Evolutionary conservation across 2,329 filamentous ascomycete species (phyloP), one percentile per base, ranked within the genome.

Genomic region (Ophiocordyceps camponoti-rufipedis): DNA sequence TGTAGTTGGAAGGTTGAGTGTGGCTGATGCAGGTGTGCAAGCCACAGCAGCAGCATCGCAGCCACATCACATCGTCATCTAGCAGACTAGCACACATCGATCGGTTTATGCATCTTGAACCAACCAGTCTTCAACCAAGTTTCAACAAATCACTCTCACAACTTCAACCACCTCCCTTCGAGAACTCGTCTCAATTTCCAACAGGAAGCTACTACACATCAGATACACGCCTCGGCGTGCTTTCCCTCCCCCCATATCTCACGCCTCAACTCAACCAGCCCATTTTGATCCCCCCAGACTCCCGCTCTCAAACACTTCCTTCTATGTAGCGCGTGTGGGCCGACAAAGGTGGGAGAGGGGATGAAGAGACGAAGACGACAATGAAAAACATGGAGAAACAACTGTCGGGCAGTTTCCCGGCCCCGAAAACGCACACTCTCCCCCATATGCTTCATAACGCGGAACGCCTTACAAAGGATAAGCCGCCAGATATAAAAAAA

Each of bases 381-480:
- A 48, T 49, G 49, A 47, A 48, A 13, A 18, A 31, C 23, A 23
- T 23, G 5, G 23, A 23, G 23, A 23, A 23, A 44, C 48, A 44
- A 8, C 16, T n/a, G 33, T 38, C 11, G 51, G 50, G 44, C 50
- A 23, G n/a, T 23, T 23, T 48, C 49, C 45, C 51, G 41, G 48
- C 53, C 44, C 48, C 52, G 54, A 23, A 23, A 23, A 23, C 23
- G 23, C 23, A 29, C 47, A 53, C 48, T 48, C 50, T 41, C 51
- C 23, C n/a, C 44, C 38, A 44, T 14, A 49, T 50, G 49, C 48
- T 51, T 48, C 48, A 23, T 31, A 46, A 51, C 55, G 51, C 52
- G 54, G 50, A 61, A 61, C 60, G 58, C 55, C 58, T 52, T 54
- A 55, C 56, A 55, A 58, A 19, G 14, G 28, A 41, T 18, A 12